Evolutionary conservation across 805 yeast genomes (phyloP).

Genomic region (Kluyveromyces aestuarii): DNA sequence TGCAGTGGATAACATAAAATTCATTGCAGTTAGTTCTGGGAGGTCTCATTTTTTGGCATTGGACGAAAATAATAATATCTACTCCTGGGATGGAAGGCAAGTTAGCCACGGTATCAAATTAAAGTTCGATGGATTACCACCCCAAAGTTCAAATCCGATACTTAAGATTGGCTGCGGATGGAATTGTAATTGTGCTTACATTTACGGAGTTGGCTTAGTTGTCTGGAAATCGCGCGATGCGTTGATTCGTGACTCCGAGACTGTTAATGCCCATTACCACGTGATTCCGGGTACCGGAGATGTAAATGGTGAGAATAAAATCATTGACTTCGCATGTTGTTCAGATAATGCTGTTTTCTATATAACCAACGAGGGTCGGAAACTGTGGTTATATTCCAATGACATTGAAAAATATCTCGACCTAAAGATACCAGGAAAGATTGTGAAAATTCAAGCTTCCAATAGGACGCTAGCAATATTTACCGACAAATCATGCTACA

Average conservation of each 20-base stretch:
- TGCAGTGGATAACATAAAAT: slow-evolving; percentile 21
- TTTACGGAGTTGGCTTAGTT: slow-evolving; percentile 44
- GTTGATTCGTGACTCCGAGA: slow-evolving; percentile 20
- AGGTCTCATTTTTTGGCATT: slow-evolving; percentile 55
- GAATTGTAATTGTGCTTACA: slow-evolving; percentile 45
- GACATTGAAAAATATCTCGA: slow-evolving; percentile 13
- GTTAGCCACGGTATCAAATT: slow-evolving; percentile 37
- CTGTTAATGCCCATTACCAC: slow-evolving; percentile 30
- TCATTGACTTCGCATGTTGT: slow-evolving; percentile 48
- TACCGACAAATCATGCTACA: slow-evolving; percentile 37
- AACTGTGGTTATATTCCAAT: slow-evolving; percentile 28
- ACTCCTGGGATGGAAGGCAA: slow-evolving; percentile 51
- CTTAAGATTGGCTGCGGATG: slow-evolving; percentile 56
- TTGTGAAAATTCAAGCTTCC: slow-evolving; percentile 47
- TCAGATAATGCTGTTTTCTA: slow-evolving; percentile 40
- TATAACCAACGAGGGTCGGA: slow-evolving; percentile 37
- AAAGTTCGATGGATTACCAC: slow-evolving; percentile 27
- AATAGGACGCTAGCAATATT: slow-evolving; percentile 47
- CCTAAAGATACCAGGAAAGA: slow-evolving; percentile 23
- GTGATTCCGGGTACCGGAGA: slow-evolving; percentile 35
- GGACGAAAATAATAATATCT: slow-evolving; percentile 39
- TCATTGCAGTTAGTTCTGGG: slow-evolving; percentile 50
- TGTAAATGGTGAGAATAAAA: slow-evolving; percentile 25
- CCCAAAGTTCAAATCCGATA: slow-evolving; percentile 25
- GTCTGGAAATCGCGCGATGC: slow-evolving; percentile 42